A percentile compares a stretch with the other conserved stretches of the same genome.
phyloP scores from a whole-genome alignment of 2,329 filamentous ascomycete genomes.

The Helminthosporium solani region DNA sequence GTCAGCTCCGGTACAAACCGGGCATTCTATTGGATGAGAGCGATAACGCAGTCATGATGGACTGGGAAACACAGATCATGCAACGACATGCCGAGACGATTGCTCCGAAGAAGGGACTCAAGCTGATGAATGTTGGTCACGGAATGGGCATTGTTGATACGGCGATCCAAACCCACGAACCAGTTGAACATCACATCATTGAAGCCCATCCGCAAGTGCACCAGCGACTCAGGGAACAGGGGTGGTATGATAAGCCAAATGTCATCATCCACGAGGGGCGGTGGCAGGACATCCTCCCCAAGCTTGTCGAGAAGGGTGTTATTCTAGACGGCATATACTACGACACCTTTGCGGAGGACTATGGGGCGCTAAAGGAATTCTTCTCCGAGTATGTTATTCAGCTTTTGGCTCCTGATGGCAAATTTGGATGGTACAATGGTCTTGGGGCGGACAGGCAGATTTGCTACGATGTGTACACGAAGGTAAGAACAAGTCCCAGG shows the following conservation, averaged over 20 bases:
- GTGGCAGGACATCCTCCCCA: conserved; percentile 79
- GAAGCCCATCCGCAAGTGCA: conserved; percentile 82
- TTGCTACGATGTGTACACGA: conserved; percentile 44
- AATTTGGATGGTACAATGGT: conserved; percentile 43
- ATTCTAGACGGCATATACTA: conserved; percentile 69
- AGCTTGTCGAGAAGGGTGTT: conserved; percentile 66
- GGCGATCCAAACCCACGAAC: conserved; percentile 69
- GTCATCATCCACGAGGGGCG: conserved; percentile 66
- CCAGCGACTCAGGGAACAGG: conserved; percentile 64
- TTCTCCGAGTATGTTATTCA: conserved; percentile 40
- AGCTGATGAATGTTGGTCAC: conserved; percentile 82
- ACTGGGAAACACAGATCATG: conserved; percentile 89
- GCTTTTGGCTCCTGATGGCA: conserved; percentile 34
- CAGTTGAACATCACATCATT: conserved; percentile 75
- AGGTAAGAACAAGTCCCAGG: conserved; percentile 24
- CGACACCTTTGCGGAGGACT: conserved; percentile 43
- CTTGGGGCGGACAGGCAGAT: conserved; percentile 42
- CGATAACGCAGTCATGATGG: conserved; percentile 90
- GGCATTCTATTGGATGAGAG: conserved; percentile 66
- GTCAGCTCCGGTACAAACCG: conserved; percentile 34
- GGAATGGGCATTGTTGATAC: conserved; percentile 87
- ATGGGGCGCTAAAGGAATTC: conserved; percentile 40
- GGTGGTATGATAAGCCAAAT: conserved; percentile 64
- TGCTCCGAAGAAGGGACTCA: conserved; percentile 60
- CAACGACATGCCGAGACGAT: conserved; percentile 69